Base-by-base conservation (phyloP, 192 early-diverging fungal species). In the Chytriomyces sp. region DNA sequence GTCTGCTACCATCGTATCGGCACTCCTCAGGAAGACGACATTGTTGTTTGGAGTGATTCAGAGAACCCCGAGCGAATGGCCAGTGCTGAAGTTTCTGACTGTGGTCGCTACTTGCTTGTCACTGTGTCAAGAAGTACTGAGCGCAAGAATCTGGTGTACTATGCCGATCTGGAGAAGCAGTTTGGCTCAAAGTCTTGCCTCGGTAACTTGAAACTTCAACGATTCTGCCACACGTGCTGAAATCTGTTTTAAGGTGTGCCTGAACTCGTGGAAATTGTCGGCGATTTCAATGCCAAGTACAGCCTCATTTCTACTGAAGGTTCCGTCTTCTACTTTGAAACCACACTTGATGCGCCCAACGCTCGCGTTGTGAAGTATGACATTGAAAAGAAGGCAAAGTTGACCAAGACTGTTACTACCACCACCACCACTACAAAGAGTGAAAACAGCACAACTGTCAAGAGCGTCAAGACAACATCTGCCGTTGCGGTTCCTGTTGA, bases 361-460 rank as follows among this genome's bases (percentile, higher is more conserved):
- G 69, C 77, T 50, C 83, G 88, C 46, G 72, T 93, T 64, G 84
- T 91, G 63, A 87, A 82, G 76, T 91, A 88, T 76, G 91, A 93
- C 70, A 60, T 93, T 28, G 45, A 71, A 2, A 35, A 35, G 20
- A 69, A 86, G 44, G 87, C 87, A 28, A 84, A 89, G 24, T 50
- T 59, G 68, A 62, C 70, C 16, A 35, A 35, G 35, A 35, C 35
- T 35, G 35, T 35, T 4, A 35, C 35, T 35, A 35, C 35, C 35
- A 35, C 35, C 35, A 35, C 35, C 35, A 35, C 35, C 35, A 35
- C 35, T 35, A 35, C 35, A 35, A 35, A 35, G 35, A 35, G 35
- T 35, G 35, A 35, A 35, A 35, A 35, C 35, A 35, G 35, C 35
- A 35, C 35, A 35, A 35, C 35, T 35, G 35, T 35, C 35, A 35